Conservation (phyloP, 2,329 filamentous ascomycete species). For the Scytalidium sp. region DNA sequence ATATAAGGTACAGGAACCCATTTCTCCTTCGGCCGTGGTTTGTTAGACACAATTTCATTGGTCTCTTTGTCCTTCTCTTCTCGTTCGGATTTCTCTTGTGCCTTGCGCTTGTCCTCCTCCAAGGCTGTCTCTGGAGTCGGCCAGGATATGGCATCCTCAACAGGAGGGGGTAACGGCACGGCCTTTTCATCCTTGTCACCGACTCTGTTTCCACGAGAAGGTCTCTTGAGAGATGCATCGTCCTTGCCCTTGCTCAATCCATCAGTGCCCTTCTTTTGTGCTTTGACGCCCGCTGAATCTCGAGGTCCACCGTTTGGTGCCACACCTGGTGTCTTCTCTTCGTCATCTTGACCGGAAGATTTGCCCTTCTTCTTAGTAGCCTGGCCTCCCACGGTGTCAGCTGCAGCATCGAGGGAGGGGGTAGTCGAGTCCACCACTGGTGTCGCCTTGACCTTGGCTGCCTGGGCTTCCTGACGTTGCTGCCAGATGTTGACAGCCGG, state of each 20-base stretch:
- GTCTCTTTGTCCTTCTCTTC: constrained; percentile 62
- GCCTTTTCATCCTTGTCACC: constrained; percentile 29
- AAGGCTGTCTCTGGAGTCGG: constrained; percentile 82
- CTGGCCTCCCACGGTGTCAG: constrained; percentile 21
- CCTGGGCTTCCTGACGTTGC: constrained; percentile 66
- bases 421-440: constrained; percentile 10
- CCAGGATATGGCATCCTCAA: constrained; percentile 78
- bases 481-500: constrained; percentile 88
- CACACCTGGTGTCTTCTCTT: constrained; percentile 29
- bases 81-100: constrained; percentile 54
- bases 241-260: constrained; percentile 24
- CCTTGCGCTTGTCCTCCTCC: constrained; percentile 74
- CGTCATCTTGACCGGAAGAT: constrained; percentile 30
- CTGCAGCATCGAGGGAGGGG: constrained; percentile 18
- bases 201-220: constrained; percentile 23
- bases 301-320: constrained; percentile 25
- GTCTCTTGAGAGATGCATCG: constrained; percentile 23
- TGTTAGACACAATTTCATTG: constrained; percentile 52
- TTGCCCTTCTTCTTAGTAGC: constrained; percentile 37
- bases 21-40: constrained; percentile 67
- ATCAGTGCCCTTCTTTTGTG: constrained; percentile 38
- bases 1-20: constrained; percentile 84
- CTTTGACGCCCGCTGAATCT: constrained; percentile 31
- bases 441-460: constrained; percentile 42
- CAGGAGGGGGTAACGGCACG: constrained; percentile 55